Evolutionary conservation across 371 early-diverging fungal species (phyloP).

Genomic region (Mucor irregularis): DNA sequence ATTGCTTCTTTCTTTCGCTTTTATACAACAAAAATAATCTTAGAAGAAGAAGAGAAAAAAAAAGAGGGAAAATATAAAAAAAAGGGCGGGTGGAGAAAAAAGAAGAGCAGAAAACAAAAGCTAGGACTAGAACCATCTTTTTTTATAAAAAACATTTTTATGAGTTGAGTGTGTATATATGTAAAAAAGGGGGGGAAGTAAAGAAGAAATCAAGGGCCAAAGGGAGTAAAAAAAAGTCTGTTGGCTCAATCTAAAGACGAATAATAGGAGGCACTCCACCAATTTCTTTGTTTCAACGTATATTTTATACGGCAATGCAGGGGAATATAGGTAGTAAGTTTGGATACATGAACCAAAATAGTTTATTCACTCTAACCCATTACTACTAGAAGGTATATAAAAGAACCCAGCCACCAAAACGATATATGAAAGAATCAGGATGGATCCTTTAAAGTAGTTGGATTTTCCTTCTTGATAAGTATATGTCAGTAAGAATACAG

Average conservation of each 20-base stretch:
- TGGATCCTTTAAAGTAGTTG: constrained; percentile 95
- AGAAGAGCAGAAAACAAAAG: background rate
- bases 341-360: too few relatives aligned
- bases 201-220: background rate
- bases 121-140: background rate
- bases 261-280: too few relatives aligned
- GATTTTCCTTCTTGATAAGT: constrained; percentile 94
- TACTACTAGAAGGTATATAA: constrained; percentile 62
- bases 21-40: background rate
- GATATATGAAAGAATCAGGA: constrained; percentile 82
- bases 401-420: constrained; percentile 83
- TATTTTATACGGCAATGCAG: too few relatives aligned
- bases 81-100: background rate
- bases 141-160: background rate
- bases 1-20: background rate
- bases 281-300: too few relatives aligned
- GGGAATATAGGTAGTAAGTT: too few relatives aligned
- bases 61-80: background rate
- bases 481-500: constrained; percentile 88
- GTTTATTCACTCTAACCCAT: too few relatives aligned
- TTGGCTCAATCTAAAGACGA: too few relatives aligned
- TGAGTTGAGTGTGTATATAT: too few relatives aligned
- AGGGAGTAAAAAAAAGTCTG: too few relatives aligned
- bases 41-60: background rate
- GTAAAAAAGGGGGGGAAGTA: background rate